These are phyloP conservation scores for Aureobasidium namibiae DNA, from an alignment of 2,329 filamentous ascomycete species.

Conservation along the genomic window DNA sequence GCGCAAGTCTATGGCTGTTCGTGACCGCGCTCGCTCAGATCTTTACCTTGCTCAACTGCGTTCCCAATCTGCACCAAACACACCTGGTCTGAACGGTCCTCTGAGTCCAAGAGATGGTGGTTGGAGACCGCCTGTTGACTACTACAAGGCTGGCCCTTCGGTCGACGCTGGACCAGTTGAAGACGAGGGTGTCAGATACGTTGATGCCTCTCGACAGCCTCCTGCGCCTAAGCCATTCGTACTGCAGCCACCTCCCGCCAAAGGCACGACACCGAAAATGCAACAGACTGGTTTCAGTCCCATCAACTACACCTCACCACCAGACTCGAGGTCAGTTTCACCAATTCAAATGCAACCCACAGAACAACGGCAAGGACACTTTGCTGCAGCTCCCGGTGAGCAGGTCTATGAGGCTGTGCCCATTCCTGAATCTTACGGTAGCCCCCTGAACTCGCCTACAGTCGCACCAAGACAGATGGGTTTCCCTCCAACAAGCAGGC, in stretches of 20 bases:
- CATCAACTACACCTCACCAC: slow-evolving; percentile 14
- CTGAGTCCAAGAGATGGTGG: slow-evolving; percentile 53
- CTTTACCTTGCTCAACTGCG: slow-evolving; percentile 69
- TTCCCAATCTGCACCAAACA: slow-evolving; percentile 86
- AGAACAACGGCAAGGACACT: slow-evolving; percentile 53
- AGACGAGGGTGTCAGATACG: slow-evolving; percentile 52
- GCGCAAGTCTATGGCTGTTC: slow-evolving; percentile 91
- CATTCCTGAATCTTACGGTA: slow-evolving; percentile 71
- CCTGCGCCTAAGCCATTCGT: slow-evolving; percentile 57
- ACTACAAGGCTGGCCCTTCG: slow-evolving; percentile 31
- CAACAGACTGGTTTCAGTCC: slow-evolving; percentile 56
- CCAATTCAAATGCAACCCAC: slow-evolving; percentile 21
- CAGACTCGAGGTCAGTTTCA: slow-evolving; percentile 11
- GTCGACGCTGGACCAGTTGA: slow-evolving; percentile 30
- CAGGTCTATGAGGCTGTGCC: slow-evolving; percentile 77
- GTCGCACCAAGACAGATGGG: slow-evolving; percentile 11
- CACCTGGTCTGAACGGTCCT: slow-evolving; percentile 65
- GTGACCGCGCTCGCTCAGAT: slow-evolving; percentile 88
- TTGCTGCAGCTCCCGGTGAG: slow-evolving; percentile 67
- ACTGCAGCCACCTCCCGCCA: slow-evolving; percentile 75
- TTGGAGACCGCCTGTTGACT: slow-evolving; percentile 38
- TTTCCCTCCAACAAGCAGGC: not conserved
- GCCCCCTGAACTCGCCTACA: slow-evolving; percentile 7
- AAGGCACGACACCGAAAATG: slow-evolving; percentile 65
- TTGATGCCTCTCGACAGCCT: slow-evolving; percentile 45